Percentiles rank a stretch among this genome's conserved stretches.
Conservation (phyloP, 1,139 yeast species). For the Taiozyma sp. region DNA sequence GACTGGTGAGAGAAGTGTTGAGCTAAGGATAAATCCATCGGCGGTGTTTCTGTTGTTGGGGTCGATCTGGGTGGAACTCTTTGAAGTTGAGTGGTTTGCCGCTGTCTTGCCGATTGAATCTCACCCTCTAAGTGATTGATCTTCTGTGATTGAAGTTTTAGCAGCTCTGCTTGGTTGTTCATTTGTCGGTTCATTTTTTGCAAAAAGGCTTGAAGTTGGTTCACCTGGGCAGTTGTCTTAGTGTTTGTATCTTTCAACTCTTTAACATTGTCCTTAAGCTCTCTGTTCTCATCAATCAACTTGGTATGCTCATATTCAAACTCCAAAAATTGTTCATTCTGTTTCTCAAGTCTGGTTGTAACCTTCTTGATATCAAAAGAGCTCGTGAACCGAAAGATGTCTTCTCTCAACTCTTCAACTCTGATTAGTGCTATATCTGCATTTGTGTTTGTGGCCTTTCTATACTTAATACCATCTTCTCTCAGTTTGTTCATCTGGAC, state of each 20-base stretch:
- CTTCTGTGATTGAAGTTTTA: background rate
- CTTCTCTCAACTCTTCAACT: background rate
- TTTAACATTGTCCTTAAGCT: background rate
- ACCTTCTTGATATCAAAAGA: background rate
- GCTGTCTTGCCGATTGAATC: background rate
- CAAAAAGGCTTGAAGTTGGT: background rate
- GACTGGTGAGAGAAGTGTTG: background rate
- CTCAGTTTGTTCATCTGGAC: background rate
- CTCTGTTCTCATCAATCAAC: background rate
- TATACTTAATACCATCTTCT: background rate
- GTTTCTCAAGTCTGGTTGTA: background rate
- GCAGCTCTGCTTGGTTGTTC: background rate
- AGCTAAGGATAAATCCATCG: background rate
- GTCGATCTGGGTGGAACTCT: background rate
- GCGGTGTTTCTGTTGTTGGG: background rate
- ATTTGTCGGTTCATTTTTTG: background rate
- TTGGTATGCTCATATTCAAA: background rate
- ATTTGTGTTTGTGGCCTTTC: background rate
- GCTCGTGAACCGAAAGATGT: background rate
- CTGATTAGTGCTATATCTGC: background rate
- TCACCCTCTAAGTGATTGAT: background rate
- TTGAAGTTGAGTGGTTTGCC: background rate
- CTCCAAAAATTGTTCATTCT: background rate
- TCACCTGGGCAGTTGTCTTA: background rate
- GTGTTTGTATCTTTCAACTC: background rate